These are phyloP conservation scores for Aegilops speltoides DNA, from an alignment of 176 grass and related monocot species.

Conservation along the genomic window DNA sequence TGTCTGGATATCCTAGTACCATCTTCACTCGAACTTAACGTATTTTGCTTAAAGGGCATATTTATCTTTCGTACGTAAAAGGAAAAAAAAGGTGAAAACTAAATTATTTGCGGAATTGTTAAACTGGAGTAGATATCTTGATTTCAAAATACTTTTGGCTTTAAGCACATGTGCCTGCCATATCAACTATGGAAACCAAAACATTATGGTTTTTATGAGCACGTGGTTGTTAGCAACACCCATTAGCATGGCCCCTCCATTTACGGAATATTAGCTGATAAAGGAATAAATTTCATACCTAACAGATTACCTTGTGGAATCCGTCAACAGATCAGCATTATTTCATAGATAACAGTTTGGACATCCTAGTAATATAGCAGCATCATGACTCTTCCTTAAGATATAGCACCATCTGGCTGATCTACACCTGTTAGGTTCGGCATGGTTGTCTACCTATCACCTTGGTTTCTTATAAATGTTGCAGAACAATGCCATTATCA, in stretches of 20 bases:
- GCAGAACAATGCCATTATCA: neutral
- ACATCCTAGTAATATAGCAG: neutral
- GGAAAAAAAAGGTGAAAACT: neutral
- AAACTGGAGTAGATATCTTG: neutral
- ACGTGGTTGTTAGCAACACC: constrained; percentile 1
- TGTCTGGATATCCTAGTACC: constrained; percentile 12
- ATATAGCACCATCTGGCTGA: neutral
- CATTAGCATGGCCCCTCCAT: neutral
- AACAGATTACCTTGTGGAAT: constrained; percentile 12
- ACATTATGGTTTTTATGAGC: neutral
- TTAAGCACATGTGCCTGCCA: neutral
- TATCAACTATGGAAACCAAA: neutral
- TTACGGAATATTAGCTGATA: neutral
- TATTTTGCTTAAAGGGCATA: neutral
- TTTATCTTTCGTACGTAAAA: neutral
- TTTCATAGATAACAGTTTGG: neutral
- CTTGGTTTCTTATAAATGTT: constrained; percentile 12
- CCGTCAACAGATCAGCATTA: neutral
- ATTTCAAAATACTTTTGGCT: neutral
- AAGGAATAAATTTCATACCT: neutral
- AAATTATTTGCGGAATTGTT: neutral
- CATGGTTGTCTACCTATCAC: neutral
- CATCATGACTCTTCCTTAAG: neutral
- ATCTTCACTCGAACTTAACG: neutral
- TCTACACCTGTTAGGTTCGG: neutral